Base-by-base conservation (phyloP, 78 protist genomes). In the Polysphondylium violaceum region DNA sequence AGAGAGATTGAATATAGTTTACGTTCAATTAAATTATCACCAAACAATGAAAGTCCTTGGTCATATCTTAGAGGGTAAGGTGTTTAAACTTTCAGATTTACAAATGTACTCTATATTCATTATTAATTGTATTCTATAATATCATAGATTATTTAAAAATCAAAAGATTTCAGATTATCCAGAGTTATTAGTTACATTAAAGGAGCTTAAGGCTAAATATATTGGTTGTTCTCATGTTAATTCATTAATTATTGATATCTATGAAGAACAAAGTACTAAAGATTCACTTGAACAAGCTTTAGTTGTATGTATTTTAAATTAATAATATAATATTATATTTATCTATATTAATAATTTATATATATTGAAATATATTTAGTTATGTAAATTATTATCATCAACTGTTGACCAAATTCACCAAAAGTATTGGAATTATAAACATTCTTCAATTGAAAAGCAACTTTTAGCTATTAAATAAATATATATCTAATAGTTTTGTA, bases 31-130 rank as follows among this genome's bases (percentile, higher is more conserved):
- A 25, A 51, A 23, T 23, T 19, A 27, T 64, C 83, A 23, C 96
- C 96, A 53, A 94, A 94, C 68, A 94, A 94, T 63, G 93, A 94
- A 71, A 53, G 76, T 17, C 90, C 95, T 7, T 94, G 96, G 96
- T 51, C 71, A 41, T 94, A 85, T 53, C 6, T 94, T 17, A 65
- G 77, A 8, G 96, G 96, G 92, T 72, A 33, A 8, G 27, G 35
- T 35, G n/a, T n/a, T 31, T 6, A 11, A 19, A 58, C 6, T 21
- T n/a, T n/a, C 9, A 11, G 5, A 58, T n/a, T 21, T n/a, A 58
- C 8, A 58, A 21, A 21, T 21, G 19, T 50, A 68, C 6, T 50
- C 5, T n/a, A 11, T n/a, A 44, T 68, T 68, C 6, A 44, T 6
- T 19, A 44, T 14, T n/a, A 68, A n/a, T 21, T n/a, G n/a, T n/a